Percentiles rank a stretch among this genome's conserved stretches.
These are phyloP conservation scores for Oryza coarctata DNA, from an alignment of 176 grass and related monocot species.

Conservation along the genomic window DNA sequence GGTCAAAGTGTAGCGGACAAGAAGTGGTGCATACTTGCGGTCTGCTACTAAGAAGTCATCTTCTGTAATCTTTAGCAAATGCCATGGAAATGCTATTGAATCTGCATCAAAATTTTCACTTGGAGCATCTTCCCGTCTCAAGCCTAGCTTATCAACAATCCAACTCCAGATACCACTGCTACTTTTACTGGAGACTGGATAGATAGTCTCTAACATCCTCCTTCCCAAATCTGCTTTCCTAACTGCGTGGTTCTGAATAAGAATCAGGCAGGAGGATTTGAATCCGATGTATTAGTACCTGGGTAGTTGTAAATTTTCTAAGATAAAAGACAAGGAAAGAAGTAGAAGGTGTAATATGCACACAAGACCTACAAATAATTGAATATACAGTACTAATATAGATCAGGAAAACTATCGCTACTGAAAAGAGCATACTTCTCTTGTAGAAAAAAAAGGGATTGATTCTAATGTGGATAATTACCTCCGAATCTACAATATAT, in stretches of 20 bases:
- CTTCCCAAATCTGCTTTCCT: slow-evolving; percentile 82
- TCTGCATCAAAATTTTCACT: slow-evolving; percentile 45
- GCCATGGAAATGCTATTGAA: slow-evolving; percentile 62
- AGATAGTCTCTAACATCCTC: slow-evolving; percentile 72
- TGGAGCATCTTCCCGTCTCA: slow-evolving; percentile 51
- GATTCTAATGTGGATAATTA: slow-evolving; percentile 31
- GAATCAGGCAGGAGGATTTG: not conserved
- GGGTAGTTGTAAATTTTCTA: not conserved
- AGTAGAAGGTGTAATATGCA: not conserved
- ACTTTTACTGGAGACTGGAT: slow-evolving; percentile 58
- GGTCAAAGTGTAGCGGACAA: not conserved
- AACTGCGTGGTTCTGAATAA: slow-evolving; percentile 72
- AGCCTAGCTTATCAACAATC: slow-evolving; percentile 81
- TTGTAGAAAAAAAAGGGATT: not conserved
- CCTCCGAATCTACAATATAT: slow-evolving; percentile 95
- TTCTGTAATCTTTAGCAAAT: slow-evolving; percentile 64
- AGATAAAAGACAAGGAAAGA: not conserved
- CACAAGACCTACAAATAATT: not conserved
- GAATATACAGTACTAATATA: not conserved
- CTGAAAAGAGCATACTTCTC: slow-evolving; percentile 15
- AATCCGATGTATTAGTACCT: slow-evolving; percentile 11
- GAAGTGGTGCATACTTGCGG: slow-evolving; percentile 46
- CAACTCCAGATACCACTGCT: slow-evolving; percentile 64
- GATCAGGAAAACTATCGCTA: not conserved
- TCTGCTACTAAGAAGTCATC: slow-evolving; percentile 66